Percentiles rank a stretch among this genome's conserved stretches.
Evolutionary conservation across 805 yeast species (phyloP).

Genomic region (Alloascoidea africana): DNA sequence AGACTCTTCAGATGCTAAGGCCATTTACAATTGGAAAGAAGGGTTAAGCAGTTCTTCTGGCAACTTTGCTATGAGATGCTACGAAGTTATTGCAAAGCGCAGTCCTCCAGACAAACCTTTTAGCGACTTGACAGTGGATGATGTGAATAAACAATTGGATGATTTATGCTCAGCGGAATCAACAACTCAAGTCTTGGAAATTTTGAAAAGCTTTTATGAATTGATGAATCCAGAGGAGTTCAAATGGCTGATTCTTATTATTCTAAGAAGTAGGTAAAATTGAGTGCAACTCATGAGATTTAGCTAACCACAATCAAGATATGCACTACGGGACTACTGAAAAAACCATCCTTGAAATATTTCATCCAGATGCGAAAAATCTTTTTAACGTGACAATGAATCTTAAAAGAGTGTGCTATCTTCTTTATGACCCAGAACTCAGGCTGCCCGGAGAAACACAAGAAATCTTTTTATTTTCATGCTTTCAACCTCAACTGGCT

Average conservation of each 20-base stretch:
- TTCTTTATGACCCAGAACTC: slow-evolving; percentile 31
- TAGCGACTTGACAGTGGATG: slow-evolving; percentile 26
- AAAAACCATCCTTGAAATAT: slow-evolving; percentile 34
- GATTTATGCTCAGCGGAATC: slow-evolving; percentile 19
- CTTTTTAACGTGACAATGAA: slow-evolving; percentile 53
- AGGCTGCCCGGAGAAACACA: slow-evolving; percentile 27
- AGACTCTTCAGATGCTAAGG: slow-evolving; percentile 42
- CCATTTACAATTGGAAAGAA: slow-evolving; percentile 31
- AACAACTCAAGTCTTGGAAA: slow-evolving; percentile 25
- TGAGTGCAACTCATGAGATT: too few species aligned
- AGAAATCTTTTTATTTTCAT: slow-evolving; percentile 28
- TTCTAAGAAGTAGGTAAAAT: slow-evolving; percentile 35
- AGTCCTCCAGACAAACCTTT: slow-evolving; percentile 22
- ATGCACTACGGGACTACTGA: slow-evolving; percentile 40
- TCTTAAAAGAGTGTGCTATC: slow-evolving; percentile 43
- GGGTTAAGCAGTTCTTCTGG: slow-evolving; percentile 26
- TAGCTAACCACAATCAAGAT: too few species aligned
- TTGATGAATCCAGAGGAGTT: slow-evolving; percentile 47
- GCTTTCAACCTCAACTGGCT: slow-evolving; percentile 71
- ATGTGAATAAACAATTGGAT: slow-evolving; percentile 33
- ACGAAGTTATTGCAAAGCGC: slow-evolving; percentile 34
- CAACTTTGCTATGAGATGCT: slow-evolving; percentile 31
- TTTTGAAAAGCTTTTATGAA: slow-evolving; percentile 35
- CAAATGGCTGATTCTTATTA: slow-evolving; percentile 50
- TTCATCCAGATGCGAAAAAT: slow-evolving; percentile 71